These are phyloP conservation scores for Eucalyptus cloeziana DNA, from an alignment of 345 rosid genomes.

Conservation along the genomic window DNA sequence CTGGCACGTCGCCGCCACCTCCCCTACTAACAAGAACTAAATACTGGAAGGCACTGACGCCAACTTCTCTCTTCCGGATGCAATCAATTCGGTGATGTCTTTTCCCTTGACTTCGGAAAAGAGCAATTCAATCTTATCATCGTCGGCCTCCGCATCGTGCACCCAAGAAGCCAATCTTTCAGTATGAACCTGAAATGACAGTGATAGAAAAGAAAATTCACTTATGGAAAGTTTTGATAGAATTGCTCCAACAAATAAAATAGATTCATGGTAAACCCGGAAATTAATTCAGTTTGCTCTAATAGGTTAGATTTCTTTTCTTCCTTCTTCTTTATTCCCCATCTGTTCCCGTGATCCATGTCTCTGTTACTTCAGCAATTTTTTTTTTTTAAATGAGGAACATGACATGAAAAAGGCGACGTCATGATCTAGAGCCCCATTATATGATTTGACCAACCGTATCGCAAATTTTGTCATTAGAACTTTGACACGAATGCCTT, in stretches of 20 bases:
- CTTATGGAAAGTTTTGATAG: background rate
- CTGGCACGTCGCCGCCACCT: slow-evolving; percentile 24
- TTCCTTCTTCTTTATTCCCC: background rate
- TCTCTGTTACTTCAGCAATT: background rate
- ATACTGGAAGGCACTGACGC: slow-evolving; percentile 66
- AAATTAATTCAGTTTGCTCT: background rate
- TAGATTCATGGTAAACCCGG: background rate
- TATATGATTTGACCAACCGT: background rate
- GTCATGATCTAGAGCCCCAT: background rate
- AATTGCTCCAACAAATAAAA: background rate
- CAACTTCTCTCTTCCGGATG: slow-evolving; percentile 73
- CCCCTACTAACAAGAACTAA: slow-evolving; percentile 22
- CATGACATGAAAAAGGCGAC: background rate
- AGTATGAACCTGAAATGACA: background rate
- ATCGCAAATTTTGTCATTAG: background rate
- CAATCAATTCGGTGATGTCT: slow-evolving; percentile 68
- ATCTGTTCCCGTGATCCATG: background rate
- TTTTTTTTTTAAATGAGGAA: background rate
- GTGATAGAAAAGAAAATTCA: background rate
- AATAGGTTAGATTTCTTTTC: background rate
- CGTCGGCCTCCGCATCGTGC: slow-evolving; percentile 52
- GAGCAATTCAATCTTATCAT: slow-evolving; percentile 46
- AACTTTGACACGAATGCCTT: too few species aligned
- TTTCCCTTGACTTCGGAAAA: slow-evolving; percentile 50
- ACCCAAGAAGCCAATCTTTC: background rate